These are phyloP conservation scores for Populus tomentosa DNA, from an alignment of 441 rosid genomes.

Conservation along the genomic window DNA sequence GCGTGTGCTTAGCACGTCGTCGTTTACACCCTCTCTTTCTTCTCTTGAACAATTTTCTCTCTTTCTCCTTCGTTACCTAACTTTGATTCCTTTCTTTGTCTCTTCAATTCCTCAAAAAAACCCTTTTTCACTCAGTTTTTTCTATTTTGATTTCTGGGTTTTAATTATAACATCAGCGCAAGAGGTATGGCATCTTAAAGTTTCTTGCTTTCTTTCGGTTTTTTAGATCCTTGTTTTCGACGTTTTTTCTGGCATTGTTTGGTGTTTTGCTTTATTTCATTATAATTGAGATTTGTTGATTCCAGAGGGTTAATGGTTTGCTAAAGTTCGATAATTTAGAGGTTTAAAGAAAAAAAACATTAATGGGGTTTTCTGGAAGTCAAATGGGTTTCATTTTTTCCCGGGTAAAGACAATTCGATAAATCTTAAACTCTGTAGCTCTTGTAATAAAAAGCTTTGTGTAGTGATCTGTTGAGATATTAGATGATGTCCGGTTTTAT, in stretches of 20 bases:
- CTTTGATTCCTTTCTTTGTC: slow-evolving; percentile 16
- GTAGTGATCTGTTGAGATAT: background rate
- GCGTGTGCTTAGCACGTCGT: slow-evolving; percentile 50
- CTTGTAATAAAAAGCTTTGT: background rate
- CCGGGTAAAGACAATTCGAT: background rate
- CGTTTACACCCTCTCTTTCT: slow-evolving; percentile 21
- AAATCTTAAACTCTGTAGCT: background rate
- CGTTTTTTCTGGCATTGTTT: background rate
- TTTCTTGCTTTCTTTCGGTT: background rate
- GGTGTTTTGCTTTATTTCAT: background rate
- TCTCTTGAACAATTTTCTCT: background rate
- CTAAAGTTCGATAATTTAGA: background rate
- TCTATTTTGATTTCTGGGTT: background rate
- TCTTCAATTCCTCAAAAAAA: background rate
- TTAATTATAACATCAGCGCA: background rate
- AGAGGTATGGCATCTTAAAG: background rate
- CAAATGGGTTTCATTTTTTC: background rate
- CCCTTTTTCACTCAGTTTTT: background rate
- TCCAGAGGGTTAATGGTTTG: background rate
- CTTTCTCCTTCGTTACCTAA: slow-evolving; percentile 9
- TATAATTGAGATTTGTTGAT: background rate
- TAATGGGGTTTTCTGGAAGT: background rate
- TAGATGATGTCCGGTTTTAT: background rate
- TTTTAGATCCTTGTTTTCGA: background rate
- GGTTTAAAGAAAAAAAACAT: background rate